Evolutionary conservation across 1,284 basidiomycete genomes (phyloP).

Genomic region (Volvariella volvacea): DNA sequence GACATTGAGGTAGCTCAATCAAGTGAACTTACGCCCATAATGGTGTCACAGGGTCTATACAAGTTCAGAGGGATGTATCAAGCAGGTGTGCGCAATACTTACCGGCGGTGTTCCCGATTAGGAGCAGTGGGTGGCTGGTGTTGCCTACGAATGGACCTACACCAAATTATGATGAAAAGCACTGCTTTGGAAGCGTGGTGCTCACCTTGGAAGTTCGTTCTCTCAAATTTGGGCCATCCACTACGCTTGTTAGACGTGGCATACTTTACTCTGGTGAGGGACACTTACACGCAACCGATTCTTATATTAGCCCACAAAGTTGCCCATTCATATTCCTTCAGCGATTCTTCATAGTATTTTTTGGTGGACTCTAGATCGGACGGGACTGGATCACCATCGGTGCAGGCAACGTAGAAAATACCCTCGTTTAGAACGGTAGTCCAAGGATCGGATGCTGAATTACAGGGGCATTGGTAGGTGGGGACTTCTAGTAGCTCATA

Average conservation of each 20-base stretch:
- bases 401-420: conserved; percentile 26
- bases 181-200: neutral
- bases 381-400: conserved; percentile 29
- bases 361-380: conserved; percentile 20
- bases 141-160: conserved; percentile 27
- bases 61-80: neutral
- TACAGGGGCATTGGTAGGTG: conserved; percentile 24
- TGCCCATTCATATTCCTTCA: conserved; percentile 21
- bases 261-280: neutral
- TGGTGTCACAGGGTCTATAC: conserved; percentile 35
- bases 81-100: conserved; percentile 2
- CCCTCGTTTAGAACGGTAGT: conserved; percentile 20
- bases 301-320: conserved; percentile 23
- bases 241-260: conserved; percentile 11
- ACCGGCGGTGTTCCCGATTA: conserved; percentile 36
- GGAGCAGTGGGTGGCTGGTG: conserved; percentile 30
- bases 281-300: conserved; percentile 22
- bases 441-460: conserved; percentile 7
- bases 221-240: conserved; percentile 25
- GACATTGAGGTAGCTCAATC: neutral
- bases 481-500: conserved; percentile 17
- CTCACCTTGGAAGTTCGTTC: conserved; percentile 25
- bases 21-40: conserved; percentile 18
- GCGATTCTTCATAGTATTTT: conserved; percentile 20
- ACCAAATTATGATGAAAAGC: neutral